Evolutionary conservation across 2,329 filamentous ascomycete species (phyloP).

Genomic region (Paracoccidioides brasiliensis): DNA sequence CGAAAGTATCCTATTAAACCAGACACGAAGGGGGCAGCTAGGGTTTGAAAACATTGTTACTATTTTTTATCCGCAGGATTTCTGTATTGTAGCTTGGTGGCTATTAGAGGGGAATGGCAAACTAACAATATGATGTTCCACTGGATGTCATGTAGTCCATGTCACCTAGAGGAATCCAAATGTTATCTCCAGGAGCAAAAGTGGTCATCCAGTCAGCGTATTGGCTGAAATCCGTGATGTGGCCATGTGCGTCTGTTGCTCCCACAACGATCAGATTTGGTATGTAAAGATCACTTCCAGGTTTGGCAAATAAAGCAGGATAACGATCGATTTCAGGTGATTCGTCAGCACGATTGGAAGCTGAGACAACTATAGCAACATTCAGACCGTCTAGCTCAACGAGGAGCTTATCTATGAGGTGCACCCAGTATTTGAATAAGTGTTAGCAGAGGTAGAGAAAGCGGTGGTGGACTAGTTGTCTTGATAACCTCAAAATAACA

Average conservation of each 20-base stretch:
- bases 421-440: not conserved
- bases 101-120: not conserved
- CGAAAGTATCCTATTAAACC: not conserved
- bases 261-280: not conserved
- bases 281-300: not conserved
- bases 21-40: not conserved
- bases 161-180: not conserved
- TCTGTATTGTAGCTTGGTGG: not conserved
- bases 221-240: not conserved
- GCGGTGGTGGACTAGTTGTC: not conserved
- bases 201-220: not conserved
- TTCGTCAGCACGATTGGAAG: not conserved
- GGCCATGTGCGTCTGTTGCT: not conserved
- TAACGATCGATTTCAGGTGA: not conserved
- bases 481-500: not conserved
- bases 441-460: not conserved
- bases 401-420: not conserved
- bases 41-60: not conserved
- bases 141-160: not conserved
- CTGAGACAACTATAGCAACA: not conserved
- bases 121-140: not conserved
- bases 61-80: not conserved
- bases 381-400: not conserved
- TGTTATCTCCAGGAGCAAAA: not conserved
- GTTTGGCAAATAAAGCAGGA: not conserved